phyloP scores from a whole-genome alignment of 2,329 filamentous ascomycete species.

The Calonectria hawksworthii region DNA sequence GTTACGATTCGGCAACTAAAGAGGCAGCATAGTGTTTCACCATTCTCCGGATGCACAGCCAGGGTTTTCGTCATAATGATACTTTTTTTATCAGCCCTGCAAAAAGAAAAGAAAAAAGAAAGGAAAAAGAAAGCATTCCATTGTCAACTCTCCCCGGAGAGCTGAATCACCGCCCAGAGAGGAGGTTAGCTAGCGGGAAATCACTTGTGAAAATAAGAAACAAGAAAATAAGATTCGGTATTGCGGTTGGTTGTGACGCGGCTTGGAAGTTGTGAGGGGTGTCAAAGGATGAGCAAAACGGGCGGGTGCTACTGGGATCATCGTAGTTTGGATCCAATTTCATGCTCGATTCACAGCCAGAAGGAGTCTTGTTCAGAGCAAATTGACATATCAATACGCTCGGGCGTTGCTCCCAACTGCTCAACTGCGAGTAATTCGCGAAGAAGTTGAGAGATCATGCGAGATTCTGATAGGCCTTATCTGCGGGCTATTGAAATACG shows the following conservation, averaged over 20 bases:
- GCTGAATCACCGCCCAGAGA: not conserved
- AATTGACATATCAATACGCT: not conserved
- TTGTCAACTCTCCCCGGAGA: not conserved
- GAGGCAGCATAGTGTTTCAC: slow-evolving; percentile 16
- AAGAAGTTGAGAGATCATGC: not conserved
- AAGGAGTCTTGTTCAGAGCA: not conserved
- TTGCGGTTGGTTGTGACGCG: not conserved
- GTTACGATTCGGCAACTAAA: slow-evolving; percentile 15
- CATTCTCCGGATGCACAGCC: not conserved
- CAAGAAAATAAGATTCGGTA: not conserved
- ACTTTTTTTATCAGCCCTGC: not conserved
- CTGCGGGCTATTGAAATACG: not conserved
- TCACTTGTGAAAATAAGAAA: not conserved
- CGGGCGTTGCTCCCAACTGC: not conserved
- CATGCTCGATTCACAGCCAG: not conserved
- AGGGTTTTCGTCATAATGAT: not conserved
- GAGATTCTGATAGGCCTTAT: not conserved
- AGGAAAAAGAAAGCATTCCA: not conserved
- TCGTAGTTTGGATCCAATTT: not conserved
- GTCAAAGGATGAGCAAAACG: not conserved
- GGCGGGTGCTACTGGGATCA: not conserved
- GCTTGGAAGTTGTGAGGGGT: not conserved
- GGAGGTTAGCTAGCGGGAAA: not conserved
- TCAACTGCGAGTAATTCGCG: not conserved
- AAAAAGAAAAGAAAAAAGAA: not conserved